Conservation (phyloP, 2,329 filamentous ascomycete species). For the Neonectria punicea region DNA sequence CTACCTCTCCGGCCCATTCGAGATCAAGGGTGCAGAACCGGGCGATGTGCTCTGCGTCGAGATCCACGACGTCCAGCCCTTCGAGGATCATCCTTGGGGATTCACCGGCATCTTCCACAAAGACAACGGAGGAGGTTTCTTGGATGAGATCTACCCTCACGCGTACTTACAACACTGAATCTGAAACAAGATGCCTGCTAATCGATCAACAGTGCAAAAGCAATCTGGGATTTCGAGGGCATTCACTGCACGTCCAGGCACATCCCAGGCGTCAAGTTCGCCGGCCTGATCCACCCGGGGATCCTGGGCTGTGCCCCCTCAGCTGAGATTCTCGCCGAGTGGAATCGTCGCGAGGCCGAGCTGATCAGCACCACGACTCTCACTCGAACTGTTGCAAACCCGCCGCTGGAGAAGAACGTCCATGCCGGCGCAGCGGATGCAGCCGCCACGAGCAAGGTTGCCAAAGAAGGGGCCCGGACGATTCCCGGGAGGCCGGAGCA, state of each 20-base stretch:
- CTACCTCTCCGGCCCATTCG: constrained; percentile 90
- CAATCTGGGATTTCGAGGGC: constrained; percentile 68
- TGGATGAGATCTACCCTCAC: constrained; percentile 87
- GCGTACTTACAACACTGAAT: constrained; percentile 63
- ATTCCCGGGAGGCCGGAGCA: constrained; percentile 88
- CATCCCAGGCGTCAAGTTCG: constrained; percentile 87
- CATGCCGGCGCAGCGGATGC: constrained; percentile 75
- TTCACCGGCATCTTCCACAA: constrained; percentile 86
- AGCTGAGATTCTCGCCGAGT: constrained; percentile 77
- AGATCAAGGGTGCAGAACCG: constrained; percentile 84
- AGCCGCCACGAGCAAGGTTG: constrained; percentile 73
- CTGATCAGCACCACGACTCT: constrained; percentile 77
- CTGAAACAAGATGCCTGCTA: not conserved
- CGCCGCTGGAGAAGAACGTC: constrained; percentile 75
- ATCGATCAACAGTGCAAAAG: constrained; percentile 56
- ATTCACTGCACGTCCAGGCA: constrained; percentile 84
- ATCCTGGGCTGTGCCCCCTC: constrained; percentile 92
- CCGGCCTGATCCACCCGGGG: constrained; percentile 89
- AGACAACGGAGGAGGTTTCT: constrained; percentile 86
- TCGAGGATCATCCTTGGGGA: constrained; percentile 88
- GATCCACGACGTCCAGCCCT: constrained; percentile 92
- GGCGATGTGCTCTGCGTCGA: constrained; percentile 88
- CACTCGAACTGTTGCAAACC: constrained; percentile 78
- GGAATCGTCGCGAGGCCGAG: constrained; percentile 86
- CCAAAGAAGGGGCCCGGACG: constrained; percentile 82